A percentile compares a stretch with the other conserved stretches of the same genome.
These are phyloP conservation scores for Brassica nigra DNA, from an alignment of 345 rosid genomes.

Conservation along the genomic window DNA sequence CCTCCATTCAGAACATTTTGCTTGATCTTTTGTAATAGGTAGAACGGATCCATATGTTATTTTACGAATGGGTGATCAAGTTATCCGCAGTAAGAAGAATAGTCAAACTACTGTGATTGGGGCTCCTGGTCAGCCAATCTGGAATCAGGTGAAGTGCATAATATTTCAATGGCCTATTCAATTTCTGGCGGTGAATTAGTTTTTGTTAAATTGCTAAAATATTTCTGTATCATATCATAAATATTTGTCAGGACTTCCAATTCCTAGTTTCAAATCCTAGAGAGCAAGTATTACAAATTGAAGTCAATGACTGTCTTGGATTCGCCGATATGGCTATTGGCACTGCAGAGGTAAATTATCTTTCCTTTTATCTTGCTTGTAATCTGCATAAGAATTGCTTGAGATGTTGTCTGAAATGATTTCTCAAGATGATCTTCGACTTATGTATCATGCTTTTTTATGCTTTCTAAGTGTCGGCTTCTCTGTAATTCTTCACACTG, in stretches of 20 bases:
- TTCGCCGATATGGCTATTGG: slow-evolving; percentile 79
- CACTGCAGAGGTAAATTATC: slow-evolving; percentile 67
- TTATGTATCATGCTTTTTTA: neutral
- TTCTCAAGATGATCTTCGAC: slow-evolving; percentile 5
- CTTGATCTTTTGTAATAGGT: slow-evolving; percentile 52
- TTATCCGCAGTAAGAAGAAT: slow-evolving; percentile 90
- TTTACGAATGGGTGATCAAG: slow-evolving; percentile 80
- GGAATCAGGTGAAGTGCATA: slow-evolving; percentile 83
- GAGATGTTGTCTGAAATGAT: slow-evolving; percentile 11
- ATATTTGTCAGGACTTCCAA: slow-evolving; percentile 82
- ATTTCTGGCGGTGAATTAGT: slow-evolving; percentile 10
- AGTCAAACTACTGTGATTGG: slow-evolving; percentile 96
- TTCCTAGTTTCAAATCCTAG: slow-evolving; percentile 88
- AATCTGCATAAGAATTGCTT: slow-evolving; percentile 1
- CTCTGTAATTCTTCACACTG: neutral
- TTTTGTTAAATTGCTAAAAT: slow-evolving; percentile 6
- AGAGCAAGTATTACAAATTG: slow-evolving; percentile 72
- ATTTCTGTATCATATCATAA: slow-evolving; percentile 28
- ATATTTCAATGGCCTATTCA: slow-evolving; percentile 11
- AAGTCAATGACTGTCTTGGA: slow-evolving; percentile 91
- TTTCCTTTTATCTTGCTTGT: slow-evolving; percentile 15
- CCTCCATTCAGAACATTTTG: slow-evolving; percentile 20
- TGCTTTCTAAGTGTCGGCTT: neutral
- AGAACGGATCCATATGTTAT: slow-evolving; percentile 98
- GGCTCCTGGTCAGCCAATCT: slow-evolving; percentile 93